Evolutionary conservation across 163 green algal genomes (phyloP).

Genomic region (Dunaliella salina): DNA sequence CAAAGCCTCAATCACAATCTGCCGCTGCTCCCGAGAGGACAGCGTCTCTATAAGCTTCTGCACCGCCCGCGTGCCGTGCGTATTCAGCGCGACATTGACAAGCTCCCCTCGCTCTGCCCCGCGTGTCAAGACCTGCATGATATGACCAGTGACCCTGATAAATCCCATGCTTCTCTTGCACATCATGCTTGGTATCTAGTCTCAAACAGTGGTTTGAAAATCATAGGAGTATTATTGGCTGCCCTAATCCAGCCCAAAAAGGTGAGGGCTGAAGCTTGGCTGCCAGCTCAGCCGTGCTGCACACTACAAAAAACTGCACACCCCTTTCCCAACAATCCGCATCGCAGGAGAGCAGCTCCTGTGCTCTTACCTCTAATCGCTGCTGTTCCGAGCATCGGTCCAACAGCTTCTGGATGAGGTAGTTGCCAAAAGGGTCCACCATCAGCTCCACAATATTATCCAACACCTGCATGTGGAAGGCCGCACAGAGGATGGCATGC

Average conservation of each 20-base stretch:
- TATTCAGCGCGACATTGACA: constrained; percentile 79
- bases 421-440: constrained; percentile 98
- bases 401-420: constrained; percentile 98
- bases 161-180: no score
- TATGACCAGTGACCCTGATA: no score
- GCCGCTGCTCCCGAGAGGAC: constrained; percentile 60
- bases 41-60: constrained; percentile 95
- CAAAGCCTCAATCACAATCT: constrained; percentile 74
- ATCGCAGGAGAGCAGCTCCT: neutral
- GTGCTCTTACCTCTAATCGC: constrained; percentile 65
- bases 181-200: no score
- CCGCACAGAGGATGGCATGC: no score
- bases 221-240: no score
- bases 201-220: no score
- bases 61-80: constrained; percentile 92
- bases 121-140: constrained; percentile 59
- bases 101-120: constrained; percentile 70
- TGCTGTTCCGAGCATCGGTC: constrained; percentile 89
- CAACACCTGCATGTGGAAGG: constrained; percentile 62
- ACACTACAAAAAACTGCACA: no score
- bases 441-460: constrained; percentile 89
- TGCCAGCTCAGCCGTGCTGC: no score
- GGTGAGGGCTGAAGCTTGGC: no score
- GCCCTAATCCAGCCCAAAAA: no score
- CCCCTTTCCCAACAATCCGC: no score